Base-by-base conservation (phyloP, 139 green algal genomes). In the Desmodesmus armatus region DNA sequence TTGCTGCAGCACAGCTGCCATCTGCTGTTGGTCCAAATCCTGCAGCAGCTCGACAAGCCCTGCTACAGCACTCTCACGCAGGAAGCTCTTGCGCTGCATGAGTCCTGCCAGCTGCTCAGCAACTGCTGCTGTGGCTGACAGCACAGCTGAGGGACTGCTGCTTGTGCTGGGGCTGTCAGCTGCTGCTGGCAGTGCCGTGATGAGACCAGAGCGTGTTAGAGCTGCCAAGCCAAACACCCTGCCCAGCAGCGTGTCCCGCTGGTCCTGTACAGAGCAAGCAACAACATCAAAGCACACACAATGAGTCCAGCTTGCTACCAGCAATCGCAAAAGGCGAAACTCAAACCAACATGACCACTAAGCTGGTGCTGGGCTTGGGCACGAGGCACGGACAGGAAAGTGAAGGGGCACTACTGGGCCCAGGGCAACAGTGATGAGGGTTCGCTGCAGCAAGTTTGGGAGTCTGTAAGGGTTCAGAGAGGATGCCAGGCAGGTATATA, bases 151-250 rank as follows among this genome's bases (percentile, higher is more conserved):
- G 65, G 11, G 31, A 17, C 65, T 29, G 80, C 78, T 75, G 27
- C 53, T 39, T n/a, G n/a, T n/a, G n/a, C n/a, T n/a, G n/a, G n/a
- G n/a, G 6, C 33, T 40, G 60, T 43, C 40, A 39, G 71, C 25
- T 23, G 62, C 62, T 44, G 78, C 78, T 37, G 66, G 44, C 6
- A 53, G 43, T 0, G 88, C 81, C 31, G 84, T 47, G 5, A 70
- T n/a, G 15, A 90, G 87, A 0, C 89, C 88, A 3, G 80, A 86
- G 13, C 90, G 89, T 23, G 92, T 73, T 13, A 96, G 62, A 0
- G 93, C 91, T 3, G 86, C 91, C 0, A 91, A 86, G 11, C 94
- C 94, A 87, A 98, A 97, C 27, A 96, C 35, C 13, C 88, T 87
- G 0, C 92, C 95, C 39, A 98, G 86, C 60, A 97, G 88, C 0